Percentiles rank a stretch among this genome's conserved stretches.
phyloP scores from a whole-genome alignment of 2,329 filamentous ascomycete species.

The Purpureocillium lavendulum region DNA sequence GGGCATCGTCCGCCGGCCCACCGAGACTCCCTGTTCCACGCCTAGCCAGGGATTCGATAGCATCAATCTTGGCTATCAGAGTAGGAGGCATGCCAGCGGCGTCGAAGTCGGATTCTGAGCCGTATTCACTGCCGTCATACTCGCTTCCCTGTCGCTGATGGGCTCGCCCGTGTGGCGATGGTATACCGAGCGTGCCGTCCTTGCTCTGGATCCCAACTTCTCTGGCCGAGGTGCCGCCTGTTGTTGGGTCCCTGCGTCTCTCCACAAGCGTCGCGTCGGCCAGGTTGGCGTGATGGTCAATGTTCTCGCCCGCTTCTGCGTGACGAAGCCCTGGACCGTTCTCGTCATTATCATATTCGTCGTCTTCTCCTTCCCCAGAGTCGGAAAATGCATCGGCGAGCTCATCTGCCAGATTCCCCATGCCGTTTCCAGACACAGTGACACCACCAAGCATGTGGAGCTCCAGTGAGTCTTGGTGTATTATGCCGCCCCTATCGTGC shows the following conservation, averaged over 20 bases:
- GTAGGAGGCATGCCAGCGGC: slow-evolving; percentile 58
- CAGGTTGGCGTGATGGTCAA: not conserved
- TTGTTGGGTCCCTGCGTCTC: no score
- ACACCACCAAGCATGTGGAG: slow-evolving; percentile 35
- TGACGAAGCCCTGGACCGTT: not conserved
- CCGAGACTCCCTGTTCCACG: slow-evolving; percentile 59
- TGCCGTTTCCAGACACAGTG: slow-evolving; percentile 41
- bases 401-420: slow-evolving; percentile 76
- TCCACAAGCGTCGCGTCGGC: no score
- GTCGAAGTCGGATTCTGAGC: slow-evolving; percentile 63
- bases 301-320: no score
- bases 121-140: slow-evolving; percentile 69
- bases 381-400: slow-evolving; percentile 65
- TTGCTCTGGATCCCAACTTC: slow-evolving; percentile 20
- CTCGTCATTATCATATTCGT: slow-evolving; percentile 20
- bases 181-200: slow-evolving; percentile 34
- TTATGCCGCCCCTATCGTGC: slow-evolving; percentile 41
- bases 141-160: slow-evolving; percentile 47
- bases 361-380: slow-evolving; percentile 56
- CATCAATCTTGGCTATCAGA: slow-evolving; percentile 62
- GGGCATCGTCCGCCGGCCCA: slow-evolving; percentile 55
- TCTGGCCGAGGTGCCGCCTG: no score
- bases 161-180: slow-evolving; percentile 30
- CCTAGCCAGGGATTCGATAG: slow-evolving; percentile 61
- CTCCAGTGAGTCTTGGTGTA: slow-evolving; percentile 38